Evolutionary conservation across 208 protist genomes (phyloP), one percentile per base, ranked within the genome.

Genomic region (Crithidia bombi): DNA sequence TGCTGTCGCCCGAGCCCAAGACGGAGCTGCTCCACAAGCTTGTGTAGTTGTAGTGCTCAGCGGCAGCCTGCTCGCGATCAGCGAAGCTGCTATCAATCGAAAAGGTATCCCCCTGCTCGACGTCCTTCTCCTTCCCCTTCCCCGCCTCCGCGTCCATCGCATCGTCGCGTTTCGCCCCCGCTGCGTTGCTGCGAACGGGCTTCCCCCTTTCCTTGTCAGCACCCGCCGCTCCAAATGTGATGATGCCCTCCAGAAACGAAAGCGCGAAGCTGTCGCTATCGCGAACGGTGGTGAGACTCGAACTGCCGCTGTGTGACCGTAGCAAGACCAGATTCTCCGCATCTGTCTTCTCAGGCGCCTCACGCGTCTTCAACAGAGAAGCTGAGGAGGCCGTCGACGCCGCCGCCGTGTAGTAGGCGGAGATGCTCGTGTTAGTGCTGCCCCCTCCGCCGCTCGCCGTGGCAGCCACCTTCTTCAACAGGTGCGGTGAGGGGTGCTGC

Each of bases 261-360:
- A 66, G 61, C 11, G 61, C 61, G 25, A 66, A 55, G 46, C 33
- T 66, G 32, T 50, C 33, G n/a, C 61, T 51, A 19, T 56, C 47
- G 41, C 23, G 32, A 3, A 9, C 5, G 14, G 2, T 36, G 1
- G 47, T 43, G 15, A 7, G 26, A 1, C 15, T 15, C 0, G 33
- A 41, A 25, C 33, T 66, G 61, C 19, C 41, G 61, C 30, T 38
- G 47, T 25, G 19, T 57, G 14, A 25, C 2, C 28, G 7, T 12
- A 25, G 15, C 28, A 12, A 25, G 26, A n/a, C n/a, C n/a, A n/a
- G n/a, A n/a, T n/a, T n/a, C n/a, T n/a, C n/a, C n/a, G n/a, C n/a
- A n/a, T n/a, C n/a, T n/a, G n/a, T n/a, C n/a, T n/a, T n/a, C n/a
- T n/a, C n/a, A n/a, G n/a, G n/a, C n/a, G n/a, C n/a, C n/a, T n/a